A percentile compares a stretch with the other conserved stretches of the same genome.
These are phyloP conservation scores for Entonaema liquescens DNA, from an alignment of 495 filamentous ascomycete genomes.

Conservation along the genomic window DNA sequence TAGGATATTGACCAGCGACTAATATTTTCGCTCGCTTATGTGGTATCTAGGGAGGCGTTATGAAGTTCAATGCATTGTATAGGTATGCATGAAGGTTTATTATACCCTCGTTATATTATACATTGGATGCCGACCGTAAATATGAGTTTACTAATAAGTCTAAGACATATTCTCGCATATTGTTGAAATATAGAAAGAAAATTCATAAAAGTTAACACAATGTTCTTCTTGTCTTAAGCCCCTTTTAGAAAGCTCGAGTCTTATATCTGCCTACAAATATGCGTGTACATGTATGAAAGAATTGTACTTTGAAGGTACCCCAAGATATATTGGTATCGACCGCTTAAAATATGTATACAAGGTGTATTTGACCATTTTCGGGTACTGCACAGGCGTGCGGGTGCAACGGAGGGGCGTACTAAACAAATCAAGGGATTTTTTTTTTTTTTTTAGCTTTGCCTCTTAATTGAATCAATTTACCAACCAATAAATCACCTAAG, in stretches of 20 bases:
- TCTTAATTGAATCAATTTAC: constrained; percentile 1
- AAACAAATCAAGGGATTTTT: not conserved
- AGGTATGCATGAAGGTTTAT: not conserved
- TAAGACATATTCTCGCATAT: not conserved
- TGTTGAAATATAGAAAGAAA: not conserved
- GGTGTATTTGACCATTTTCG: not conserved
- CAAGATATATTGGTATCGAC: not conserved
- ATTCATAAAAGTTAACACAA: not conserved
- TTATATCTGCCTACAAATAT: not conserved
- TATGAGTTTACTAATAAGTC: not conserved
- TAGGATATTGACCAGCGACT: constrained; percentile 9
- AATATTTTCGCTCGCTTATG: constrained; percentile 14
- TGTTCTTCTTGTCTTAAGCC: not conserved
- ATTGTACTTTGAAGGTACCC: not conserved
- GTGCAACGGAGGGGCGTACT: not conserved
- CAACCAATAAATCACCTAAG: not conserved
- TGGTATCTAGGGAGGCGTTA: constrained; percentile 16
- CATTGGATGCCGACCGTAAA: not conserved
- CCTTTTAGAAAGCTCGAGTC: not conserved
- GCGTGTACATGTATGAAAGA: not conserved
- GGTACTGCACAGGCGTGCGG: too few relatives aligned
- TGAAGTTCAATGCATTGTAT: constrained; percentile 23
- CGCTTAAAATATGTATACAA: not conserved
- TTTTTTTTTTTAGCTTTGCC: constrained; percentile 5
- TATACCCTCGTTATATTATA: constrained; percentile 7